Base-by-base conservation (phyloP, 2,329 filamentous ascomycete genomes). In the Trichoderma koningiopsis region DNA sequence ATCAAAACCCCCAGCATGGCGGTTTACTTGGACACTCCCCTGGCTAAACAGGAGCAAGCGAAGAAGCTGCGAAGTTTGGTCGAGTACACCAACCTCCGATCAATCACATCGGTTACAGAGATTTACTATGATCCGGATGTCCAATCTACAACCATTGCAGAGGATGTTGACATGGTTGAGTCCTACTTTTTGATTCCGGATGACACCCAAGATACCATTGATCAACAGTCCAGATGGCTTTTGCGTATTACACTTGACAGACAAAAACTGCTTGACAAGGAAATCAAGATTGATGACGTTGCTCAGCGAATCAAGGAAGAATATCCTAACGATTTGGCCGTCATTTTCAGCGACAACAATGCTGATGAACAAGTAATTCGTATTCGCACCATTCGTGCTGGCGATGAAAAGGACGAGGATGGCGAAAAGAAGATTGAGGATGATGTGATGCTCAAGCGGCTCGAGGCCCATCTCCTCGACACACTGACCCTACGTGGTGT, bases 1-100 rank as follows among this genome's bases (percentile, higher is more conserved):
- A 97, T 99, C 85, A 99, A 98, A 86, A 99, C 96, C 0, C 96
- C 96, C 2, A 94, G 93, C 63, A 98, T 99, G 95, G 91, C 92
- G 71, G 93, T 99, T 43, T 97, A 94, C 77, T 88, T 97, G 74
- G 85, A 91, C 63, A 85, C 87, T 31, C 80, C 85, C 11, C 84
- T 87, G 71, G 87, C 86, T 49, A 88, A 88, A 70, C 92, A 97
- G 78, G 92, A 96, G 64, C 86, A 89, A 68, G 94, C 93, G 62
- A 98, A 96, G 85, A 85, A 86, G 61, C 85, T 99, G 72, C 93
- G 96, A 79, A 97, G 92, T 79, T 86, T 89, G 73, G 94, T 99
- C 33, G 96, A 99, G 81, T 94, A 97, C 79, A 98, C 96, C 19
- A 97, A 92, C 74, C 84, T 99, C 72, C 91, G 94, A 58, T 96